Evolutionary conservation across 2,329 filamentous ascomycete species (phyloP).

Genomic region (Pseudogymnoascus sp.): DNA sequence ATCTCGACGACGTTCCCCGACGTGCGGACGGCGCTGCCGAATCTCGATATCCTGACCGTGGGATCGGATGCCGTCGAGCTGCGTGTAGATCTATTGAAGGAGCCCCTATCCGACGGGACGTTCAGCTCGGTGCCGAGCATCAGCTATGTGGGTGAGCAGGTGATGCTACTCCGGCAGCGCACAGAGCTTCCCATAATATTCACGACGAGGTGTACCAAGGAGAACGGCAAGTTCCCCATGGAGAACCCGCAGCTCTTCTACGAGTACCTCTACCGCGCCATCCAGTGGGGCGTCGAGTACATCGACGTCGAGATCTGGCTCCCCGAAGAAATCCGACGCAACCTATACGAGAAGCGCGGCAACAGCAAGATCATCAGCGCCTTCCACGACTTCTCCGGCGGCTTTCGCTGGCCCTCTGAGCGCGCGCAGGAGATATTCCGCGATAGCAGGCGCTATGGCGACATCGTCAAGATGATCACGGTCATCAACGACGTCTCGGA

Average conservation of each 20-base stretch:
- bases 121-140: constrained; percentile 64
- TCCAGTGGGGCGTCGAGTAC: constrained; percentile 85
- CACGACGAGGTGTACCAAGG: constrained; percentile 70
- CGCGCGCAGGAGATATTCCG: constrained; percentile 65
- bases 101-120: constrained; percentile 54
- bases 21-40: constrained; percentile 71
- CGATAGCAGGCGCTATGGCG: constrained; percentile 63
- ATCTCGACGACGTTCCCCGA: constrained; percentile 86
- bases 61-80: constrained; percentile 81
- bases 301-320: constrained; percentile 85
- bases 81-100: constrained; percentile 71
- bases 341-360: constrained; percentile 60
- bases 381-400: constrained; percentile 80
- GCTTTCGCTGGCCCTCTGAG: constrained; percentile 71
- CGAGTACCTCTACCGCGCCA: constrained; percentile 71
- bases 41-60: constrained; percentile 79
- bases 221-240: constrained; percentile 82
- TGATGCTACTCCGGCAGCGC: constrained; percentile 74
- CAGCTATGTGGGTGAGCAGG: constrained; percentile 76
- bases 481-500: constrained; percentile 74
- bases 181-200: constrained; percentile 88
- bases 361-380: constrained; percentile 85
- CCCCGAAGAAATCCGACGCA: constrained; percentile 63
- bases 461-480: constrained; percentile 87
- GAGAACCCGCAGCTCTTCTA: constrained; percentile 67